These are phyloP conservation scores for Aspergillus neotritici DNA, from an alignment of 2,329 filamentous ascomycete genomes.

Conservation along the genomic window DNA sequence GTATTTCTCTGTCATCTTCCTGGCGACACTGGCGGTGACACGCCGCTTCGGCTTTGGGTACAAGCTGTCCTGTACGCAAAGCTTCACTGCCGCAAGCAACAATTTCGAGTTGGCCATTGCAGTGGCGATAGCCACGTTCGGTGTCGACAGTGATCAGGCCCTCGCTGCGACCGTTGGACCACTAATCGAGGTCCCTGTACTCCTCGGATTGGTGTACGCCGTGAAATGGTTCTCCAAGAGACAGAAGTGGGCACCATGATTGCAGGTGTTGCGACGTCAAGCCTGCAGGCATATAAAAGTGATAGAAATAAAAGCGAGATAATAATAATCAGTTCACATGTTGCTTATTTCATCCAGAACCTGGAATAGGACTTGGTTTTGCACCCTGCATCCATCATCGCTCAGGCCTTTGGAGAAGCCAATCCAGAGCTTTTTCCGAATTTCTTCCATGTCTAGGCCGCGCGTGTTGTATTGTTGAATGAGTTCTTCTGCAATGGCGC, in stretches of 20 bases:
- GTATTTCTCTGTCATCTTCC: slow-evolving; percentile 74
- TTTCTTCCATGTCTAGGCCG: slow-evolving; percentile 31
- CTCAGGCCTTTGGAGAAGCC: slow-evolving; percentile 27
- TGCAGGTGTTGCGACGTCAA: neutral
- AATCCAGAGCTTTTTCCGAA: slow-evolving; percentile 29
- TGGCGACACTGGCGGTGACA: slow-evolving; percentile 58
- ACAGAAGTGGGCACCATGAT: slow-evolving; percentile 17
- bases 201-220: slow-evolving; percentile 71
- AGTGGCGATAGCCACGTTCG: slow-evolving; percentile 76
- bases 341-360: slow-evolving; percentile 36
- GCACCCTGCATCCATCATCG: slow-evolving; percentile 33
- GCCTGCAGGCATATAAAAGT: neutral
- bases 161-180: slow-evolving; percentile 79
- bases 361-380: slow-evolving; percentile 40
- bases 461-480: slow-evolving; percentile 35
- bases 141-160: slow-evolving; percentile 70
- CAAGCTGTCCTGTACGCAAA: slow-evolving; percentile 65
- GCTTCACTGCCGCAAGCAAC: slow-evolving; percentile 85
- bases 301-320: neutral
- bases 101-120: slow-evolving; percentile 92
- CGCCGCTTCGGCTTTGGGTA: slow-evolving; percentile 69
- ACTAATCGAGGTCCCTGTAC: slow-evolving; percentile 77
- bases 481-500: slow-evolving; percentile 35
- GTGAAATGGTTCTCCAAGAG: slow-evolving; percentile 42
- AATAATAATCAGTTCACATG: slow-evolving; percentile 14